These are phyloP conservation scores for Stagonosporopsis chrysanthemi DNA, from an alignment of 2,329 filamentous ascomycete species.

Conservation along the genomic window DNA sequence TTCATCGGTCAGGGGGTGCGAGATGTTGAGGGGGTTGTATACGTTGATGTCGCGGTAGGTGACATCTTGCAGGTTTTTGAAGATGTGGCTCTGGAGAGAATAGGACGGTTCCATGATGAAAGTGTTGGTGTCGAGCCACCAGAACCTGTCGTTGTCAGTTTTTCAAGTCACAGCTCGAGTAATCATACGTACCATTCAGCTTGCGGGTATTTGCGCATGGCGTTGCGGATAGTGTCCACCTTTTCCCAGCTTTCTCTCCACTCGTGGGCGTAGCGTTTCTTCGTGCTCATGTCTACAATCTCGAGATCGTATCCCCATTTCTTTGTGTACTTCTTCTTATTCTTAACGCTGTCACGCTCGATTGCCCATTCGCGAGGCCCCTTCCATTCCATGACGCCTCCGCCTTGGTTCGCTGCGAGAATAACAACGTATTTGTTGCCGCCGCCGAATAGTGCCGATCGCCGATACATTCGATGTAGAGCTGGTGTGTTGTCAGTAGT, in stretches of 20 bases:
- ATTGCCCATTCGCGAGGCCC: slow-evolving; percentile 97
- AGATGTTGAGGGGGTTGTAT: slow-evolving; percentile 94
- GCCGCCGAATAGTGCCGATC: slow-evolving; percentile 77
- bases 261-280: slow-evolving; percentile 98
- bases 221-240: slow-evolving; percentile 88
- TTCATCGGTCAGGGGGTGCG: slow-evolving; percentile 75
- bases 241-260: slow-evolving; percentile 99
- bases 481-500: slow-evolving; percentile 53
- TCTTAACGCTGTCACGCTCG: slow-evolving; percentile 92
- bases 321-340: slow-evolving; percentile 87
- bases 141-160: slow-evolving; percentile 74
- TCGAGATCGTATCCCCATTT: slow-evolving; percentile 96
- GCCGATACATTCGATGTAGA: slow-evolving; percentile 69
- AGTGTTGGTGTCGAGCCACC: slow-evolving; percentile 98
- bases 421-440: slow-evolving; percentile 94
- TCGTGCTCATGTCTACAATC: slow-evolving; percentile 97
- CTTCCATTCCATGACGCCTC: slow-evolving; percentile 99
- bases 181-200: slow-evolving; percentile 81
- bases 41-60: slow-evolving; percentile 95
- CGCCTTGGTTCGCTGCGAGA: slow-evolving; percentile 89
- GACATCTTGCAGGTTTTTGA: slow-evolving; percentile 75
- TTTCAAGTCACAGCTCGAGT: neutral
- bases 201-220: slow-evolving; percentile 90
- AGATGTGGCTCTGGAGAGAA: slow-evolving; percentile 89
- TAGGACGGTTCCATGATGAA: slow-evolving; percentile 96